Percentiles rank a stretch among this genome's conserved stretches.
phyloP scores from a whole-genome alignment of 768 basidiomycete genomes.

The Suillus hirtellus region DNA sequence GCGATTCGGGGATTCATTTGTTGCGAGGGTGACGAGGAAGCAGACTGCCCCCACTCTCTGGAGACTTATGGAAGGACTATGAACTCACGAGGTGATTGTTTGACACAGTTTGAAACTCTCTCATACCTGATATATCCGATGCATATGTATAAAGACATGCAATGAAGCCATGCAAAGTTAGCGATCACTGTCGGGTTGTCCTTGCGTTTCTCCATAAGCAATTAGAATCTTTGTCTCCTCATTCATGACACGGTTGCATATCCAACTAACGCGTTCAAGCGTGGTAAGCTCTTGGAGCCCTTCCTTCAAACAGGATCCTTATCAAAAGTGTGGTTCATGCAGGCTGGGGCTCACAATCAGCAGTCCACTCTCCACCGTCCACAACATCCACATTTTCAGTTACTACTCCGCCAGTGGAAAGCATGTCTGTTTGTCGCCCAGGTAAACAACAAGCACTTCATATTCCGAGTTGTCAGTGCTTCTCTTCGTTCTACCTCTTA shows the following conservation, averaged over 20 bases:
- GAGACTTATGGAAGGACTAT: conserved; percentile 48
- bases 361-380: background rate
- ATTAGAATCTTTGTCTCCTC: background rate
- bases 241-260: background rate
- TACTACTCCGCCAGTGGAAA: background rate
- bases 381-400: background rate
- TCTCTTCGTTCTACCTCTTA: conserved; percentile 12
- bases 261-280: background rate
- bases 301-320: background rate
- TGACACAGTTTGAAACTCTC: background rate
- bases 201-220: background rate
- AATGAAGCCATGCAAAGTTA: background rate
- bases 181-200: background rate
- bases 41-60: conserved; percentile 66
- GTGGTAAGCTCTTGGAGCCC: background rate
- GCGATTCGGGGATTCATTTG: conserved; percentile 25
- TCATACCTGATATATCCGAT: background rate
- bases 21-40: conserved; percentile 59
- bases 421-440: background rate
- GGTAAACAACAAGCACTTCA: conserved; percentile 15
- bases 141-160: background rate
- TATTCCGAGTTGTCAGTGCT: conserved; percentile 17
- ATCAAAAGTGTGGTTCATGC: background rate
- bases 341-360: background rate
- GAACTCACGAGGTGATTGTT: background rate